Percentiles rank a stretch among this genome's conserved stretches.
These are phyloP conservation scores for Manihot esculenta DNA, from an alignment of 441 rosid genomes.

Conservation along the genomic window DNA sequence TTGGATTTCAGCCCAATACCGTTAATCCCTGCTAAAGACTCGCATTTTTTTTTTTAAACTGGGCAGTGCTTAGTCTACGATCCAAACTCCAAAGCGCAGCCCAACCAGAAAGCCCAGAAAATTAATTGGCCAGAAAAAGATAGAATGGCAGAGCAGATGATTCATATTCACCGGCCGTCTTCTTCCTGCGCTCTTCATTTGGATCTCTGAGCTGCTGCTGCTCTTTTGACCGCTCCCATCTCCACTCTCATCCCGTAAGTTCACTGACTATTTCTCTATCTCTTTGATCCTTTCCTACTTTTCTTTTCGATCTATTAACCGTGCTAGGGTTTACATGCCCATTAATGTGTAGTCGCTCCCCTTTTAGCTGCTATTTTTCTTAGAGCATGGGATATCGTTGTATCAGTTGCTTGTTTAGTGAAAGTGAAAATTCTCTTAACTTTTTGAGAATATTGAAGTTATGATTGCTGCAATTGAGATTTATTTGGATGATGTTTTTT, in stretches of 20 bases:
- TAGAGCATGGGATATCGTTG: not conserved
- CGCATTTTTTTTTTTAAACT: too few relatives aligned
- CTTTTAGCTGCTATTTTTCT: not conserved
- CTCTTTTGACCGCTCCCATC: conserved; percentile 11
- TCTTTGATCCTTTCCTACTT: not conserved
- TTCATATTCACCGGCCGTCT: not conserved
- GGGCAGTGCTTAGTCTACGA: too few relatives aligned
- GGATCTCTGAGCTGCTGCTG: conserved; percentile 21
- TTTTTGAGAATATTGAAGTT: not conserved
- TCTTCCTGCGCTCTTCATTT: not conserved
- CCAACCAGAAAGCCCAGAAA: conserved; percentile 2
- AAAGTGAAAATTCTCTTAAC: too few relatives aligned
- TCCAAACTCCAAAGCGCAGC: not conserved
- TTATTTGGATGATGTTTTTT: not conserved
- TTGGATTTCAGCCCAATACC: too few relatives aligned
- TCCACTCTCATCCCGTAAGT: conserved; percentile 7
- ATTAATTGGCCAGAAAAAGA: not conserved
- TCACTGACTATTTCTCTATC: not conserved
- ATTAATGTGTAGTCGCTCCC: not conserved
- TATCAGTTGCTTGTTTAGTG: too few relatives aligned
- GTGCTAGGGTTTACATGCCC: not conserved
- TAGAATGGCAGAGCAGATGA: not conserved
- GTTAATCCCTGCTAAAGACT: too few relatives aligned
- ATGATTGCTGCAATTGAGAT: not conserved
- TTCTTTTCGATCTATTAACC: not conserved